phyloP scores from a whole-genome alignment of 257 asterid genomes.

The Cinchona pubescens region DNA sequence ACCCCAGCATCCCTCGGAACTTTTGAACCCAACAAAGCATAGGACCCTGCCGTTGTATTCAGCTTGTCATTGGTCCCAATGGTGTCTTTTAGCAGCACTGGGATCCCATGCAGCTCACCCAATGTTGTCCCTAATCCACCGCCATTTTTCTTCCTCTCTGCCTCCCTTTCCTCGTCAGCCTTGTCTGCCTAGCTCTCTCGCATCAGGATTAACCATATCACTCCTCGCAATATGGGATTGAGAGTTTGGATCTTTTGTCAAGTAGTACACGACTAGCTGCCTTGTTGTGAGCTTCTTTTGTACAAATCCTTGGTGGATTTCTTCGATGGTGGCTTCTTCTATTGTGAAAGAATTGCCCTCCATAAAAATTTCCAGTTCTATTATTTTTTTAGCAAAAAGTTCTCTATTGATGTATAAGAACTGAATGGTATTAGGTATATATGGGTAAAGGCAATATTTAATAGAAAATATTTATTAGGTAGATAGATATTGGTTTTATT shows the following conservation, averaged over 20 bases:
- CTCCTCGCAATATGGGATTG: slow-evolving; percentile 52
- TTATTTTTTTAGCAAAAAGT: too few species aligned
- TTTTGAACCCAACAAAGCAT: slow-evolving; percentile 54
- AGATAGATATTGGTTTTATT: too few species aligned
- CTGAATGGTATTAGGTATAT: too few species aligned
- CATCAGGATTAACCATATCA: slow-evolving; percentile 71
- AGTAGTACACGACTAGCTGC: slow-evolving; percentile 21
- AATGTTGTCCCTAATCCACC: not conserved
- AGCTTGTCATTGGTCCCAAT: slow-evolving; percentile 57
- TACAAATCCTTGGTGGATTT: slow-evolving; percentile 18
- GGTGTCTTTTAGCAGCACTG: slow-evolving; percentile 62
- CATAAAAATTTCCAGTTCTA: not conserved
- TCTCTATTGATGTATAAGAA: too few species aligned
- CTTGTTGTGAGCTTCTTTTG: slow-evolving; percentile 17
- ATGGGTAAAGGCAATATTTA: too few species aligned
- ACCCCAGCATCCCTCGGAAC: slow-evolving; percentile 62
- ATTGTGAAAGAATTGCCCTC: slow-evolving; percentile 4
- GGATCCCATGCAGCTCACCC: slow-evolving; percentile 60
- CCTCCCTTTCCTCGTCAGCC: slow-evolving; percentile 42
- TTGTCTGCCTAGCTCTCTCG: slow-evolving; percentile 48
- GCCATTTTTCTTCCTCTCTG: slow-evolving; percentile 2
- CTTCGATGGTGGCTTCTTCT: slow-evolving; percentile 22
- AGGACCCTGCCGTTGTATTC: slow-evolving; percentile 61
- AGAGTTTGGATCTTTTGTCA: slow-evolving; percentile 44
- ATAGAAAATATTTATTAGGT: too few species aligned